phyloP scores from a whole-genome alignment of 176 grass and related monocot genomes.

The Tuctoria greenei region DNA sequence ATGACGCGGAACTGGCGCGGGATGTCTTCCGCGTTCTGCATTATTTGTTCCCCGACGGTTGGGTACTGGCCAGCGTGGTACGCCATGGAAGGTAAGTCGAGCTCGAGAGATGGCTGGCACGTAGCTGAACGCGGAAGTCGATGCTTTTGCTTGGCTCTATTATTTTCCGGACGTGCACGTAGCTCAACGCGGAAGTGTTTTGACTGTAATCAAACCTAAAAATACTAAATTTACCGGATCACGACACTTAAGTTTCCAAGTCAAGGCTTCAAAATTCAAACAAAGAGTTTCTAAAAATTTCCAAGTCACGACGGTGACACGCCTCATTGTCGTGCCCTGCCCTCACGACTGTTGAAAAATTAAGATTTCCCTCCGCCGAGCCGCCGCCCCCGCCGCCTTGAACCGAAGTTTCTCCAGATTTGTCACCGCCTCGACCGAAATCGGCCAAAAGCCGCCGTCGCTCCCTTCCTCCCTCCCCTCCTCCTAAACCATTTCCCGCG shows the following conservation, averaged over 20 bases:
- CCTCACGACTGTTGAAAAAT: no score
- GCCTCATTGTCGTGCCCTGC: no score
- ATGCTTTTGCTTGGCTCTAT: no score
- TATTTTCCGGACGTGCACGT: constrained; percentile 42
- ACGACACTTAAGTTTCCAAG: no score
- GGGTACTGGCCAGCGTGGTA: background rate
- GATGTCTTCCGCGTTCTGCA: background rate
- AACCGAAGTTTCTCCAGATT: constrained; percentile 24
- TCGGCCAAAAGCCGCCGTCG: background rate
- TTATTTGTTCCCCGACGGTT: constrained; percentile 6
- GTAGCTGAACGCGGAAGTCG: constrained; percentile 2
- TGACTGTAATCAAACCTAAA: no score
- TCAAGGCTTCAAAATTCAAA: no score
- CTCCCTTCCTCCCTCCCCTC: constrained; percentile 6
- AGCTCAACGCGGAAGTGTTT: background rate
- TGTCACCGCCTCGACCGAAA: background rate
- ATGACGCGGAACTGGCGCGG: background rate
- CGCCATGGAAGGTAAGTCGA: background rate
- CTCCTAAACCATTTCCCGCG: background rate
- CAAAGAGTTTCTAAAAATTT: no score
- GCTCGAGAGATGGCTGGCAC: constrained; percentile 32
- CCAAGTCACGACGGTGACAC: background rate
- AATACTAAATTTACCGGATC: no score
- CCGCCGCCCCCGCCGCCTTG: background rate
- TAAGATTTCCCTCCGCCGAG: constrained; percentile 17